phyloP scores from a whole-genome alignment of 2,329 filamentous ascomycete genomes.

The Xylariaceae sp. region DNA sequence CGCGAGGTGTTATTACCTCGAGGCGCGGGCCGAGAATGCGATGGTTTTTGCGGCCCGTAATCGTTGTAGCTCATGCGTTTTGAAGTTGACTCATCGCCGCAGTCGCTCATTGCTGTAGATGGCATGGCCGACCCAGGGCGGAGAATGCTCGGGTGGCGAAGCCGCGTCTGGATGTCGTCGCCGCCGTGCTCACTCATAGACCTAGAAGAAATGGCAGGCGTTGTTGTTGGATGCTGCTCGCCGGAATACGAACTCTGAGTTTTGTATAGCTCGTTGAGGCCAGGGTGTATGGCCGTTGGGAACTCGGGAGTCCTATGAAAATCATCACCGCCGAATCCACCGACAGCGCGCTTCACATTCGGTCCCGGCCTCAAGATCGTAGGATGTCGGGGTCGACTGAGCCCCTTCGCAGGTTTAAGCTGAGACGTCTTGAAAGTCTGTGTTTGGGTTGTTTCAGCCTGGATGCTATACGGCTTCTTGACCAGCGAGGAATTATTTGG shows the following conservation, averaged over 20 bases:
- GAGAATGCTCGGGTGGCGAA: neutral
- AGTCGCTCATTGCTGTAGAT: no score
- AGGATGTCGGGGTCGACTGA: slow-evolving; percentile 1
- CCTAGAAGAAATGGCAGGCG: neutral
- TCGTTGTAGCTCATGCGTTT: neutral
- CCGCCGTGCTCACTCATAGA: neutral
- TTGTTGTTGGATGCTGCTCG: neutral
- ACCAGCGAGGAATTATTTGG: neutral
- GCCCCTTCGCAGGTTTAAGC: slow-evolving; percentile 7
- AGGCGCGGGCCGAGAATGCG: neutral
- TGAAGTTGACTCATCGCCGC: neutral
- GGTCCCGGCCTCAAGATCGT: neutral
- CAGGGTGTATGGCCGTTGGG: neutral
- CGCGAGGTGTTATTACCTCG: no score
- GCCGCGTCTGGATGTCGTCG: neutral
- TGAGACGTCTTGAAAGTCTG: slow-evolving; percentile 1
- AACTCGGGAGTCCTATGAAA: neutral
- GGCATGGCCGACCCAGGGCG: neutral
- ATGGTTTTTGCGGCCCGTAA: neutral
- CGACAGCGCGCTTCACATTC: neutral
- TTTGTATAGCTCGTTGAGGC: no score
- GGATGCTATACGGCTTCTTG: neutral
- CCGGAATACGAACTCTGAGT: neutral
- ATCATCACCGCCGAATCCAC: neutral
- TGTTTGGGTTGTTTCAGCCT: neutral